Base-by-base conservation (phyloP, 371 early-diverging fungal genomes). In the Syncephalastrum monosporum region DNA sequence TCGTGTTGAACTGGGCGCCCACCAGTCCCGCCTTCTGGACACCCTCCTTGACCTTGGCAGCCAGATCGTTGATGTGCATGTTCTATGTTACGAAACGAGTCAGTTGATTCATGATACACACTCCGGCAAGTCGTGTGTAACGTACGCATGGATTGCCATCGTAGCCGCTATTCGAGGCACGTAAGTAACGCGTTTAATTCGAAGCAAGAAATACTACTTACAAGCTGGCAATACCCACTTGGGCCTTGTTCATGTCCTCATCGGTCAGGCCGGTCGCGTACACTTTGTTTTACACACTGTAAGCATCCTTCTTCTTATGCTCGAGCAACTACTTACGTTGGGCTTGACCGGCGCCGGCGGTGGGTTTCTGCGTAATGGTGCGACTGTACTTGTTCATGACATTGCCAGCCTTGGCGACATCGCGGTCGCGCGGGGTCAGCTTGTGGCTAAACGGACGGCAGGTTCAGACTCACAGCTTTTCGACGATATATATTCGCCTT, bases 321-420 rank as follows among this genome's bases (percentile, higher is more conserved):
- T 33, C 3, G 16, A 38, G n/a, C 25, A 27, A 27, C 0, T 43
- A 75, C 85, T 75, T 83, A 93, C 94, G 81, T 90, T 95, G 94
- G n/a, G 98, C 98, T 74, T 97, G 96, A 52, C 91, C 89, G 33
- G 96, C 94, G 43, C 95, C 96, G 59, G 94, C 94, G 21, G 90
- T 80, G 61, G 91, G 93, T 43, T 85, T 82, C 71, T 96, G 91
- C 21, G 98, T 97, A 63, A 97, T 90, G 48, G 75, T 82, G 45
- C 89, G 71, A 61, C 90, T 90, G 78, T 82, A 92, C 58, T 86
- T 87, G 83, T 95, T 95, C 24, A 76, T 62, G 21, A 63, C 65
- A 27, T 25, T 42, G 16, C 59, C 16, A 16, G 64, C 58, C 24
- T 56, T 52, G 17, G 57, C 59, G 21, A 56, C 61, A 44, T 67